Evolutionary conservation across 345 rosid genomes (phyloP), one percentile per base, ranked within the genome.

Genomic region (Durio zibethinus): DNA sequence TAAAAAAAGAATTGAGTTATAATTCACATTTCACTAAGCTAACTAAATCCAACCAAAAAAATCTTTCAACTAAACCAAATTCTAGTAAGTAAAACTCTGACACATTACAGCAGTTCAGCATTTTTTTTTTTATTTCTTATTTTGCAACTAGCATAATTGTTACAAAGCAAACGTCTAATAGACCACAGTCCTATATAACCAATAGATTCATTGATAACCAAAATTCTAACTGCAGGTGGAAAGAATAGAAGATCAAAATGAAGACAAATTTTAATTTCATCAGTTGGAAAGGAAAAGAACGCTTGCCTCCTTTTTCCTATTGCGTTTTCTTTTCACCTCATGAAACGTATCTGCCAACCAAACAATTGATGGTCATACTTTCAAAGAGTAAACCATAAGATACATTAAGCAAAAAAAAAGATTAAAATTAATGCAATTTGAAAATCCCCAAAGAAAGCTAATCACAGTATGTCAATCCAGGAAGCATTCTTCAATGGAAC

Each of bases 321-420:
- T 90, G 31, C 81, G 87, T 75, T 86, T 93, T 75, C 89, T 91
- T 83, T 81, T 89, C 79, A 95, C 99, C 82, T 93, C 94, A 50
- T 93, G 99, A 85, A 93, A 95, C 29, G 99, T 93, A 89, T 94
- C 98, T 94, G 87, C 83, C 77, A 81, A 10, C 47, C 48, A 73
- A 76, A 52, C 18, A 57, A 71, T 36, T 6, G 38, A 42, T 33
- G 27, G 35, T 78, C 48, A 56, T 23, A 5, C 35, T 65, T 23
- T 6, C 68, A 15, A 42, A 16, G 73, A 62, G 53, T 10, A 78
- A 25, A 50, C 56, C 15, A 47, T 27, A 64, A 21, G 21, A 76
- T 25, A 21, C 76, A 50, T 33, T 20, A 52, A 10, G 27, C 75
- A 52, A 35, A 72, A 20, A 72, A 31, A 72, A n/a, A 50, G 21